These are phyloP conservation scores for Ricinus communis DNA, from an alignment of 345 rosid species.

Conservation along the genomic window DNA sequence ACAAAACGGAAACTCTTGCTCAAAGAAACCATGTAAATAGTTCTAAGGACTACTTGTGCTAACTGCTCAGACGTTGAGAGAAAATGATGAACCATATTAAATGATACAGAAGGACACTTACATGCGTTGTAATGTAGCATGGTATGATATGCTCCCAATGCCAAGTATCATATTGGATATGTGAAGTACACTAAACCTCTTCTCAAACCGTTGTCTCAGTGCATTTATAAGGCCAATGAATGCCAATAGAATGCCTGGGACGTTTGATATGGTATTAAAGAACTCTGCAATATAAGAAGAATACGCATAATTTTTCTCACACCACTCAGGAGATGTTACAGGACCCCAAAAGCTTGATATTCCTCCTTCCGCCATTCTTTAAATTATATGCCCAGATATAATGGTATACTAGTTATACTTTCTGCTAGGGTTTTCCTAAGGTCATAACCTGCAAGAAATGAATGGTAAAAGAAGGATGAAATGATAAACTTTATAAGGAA, in stretches of 20 bases:
- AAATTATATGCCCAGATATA: conserved; percentile 10
- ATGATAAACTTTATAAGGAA: background rate
- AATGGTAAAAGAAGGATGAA: conserved; percentile 8
- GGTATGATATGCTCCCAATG: conserved; percentile 93
- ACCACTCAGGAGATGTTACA: conserved; percentile 81
- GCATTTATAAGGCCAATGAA: conserved; percentile 82
- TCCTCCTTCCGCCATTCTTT: conserved; percentile 72
- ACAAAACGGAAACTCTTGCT: background rate
- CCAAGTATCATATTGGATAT: conserved; percentile 85
- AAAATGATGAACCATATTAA: conserved; percentile 1
- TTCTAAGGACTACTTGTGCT: background rate
- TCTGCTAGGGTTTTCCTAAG: conserved; percentile 16
- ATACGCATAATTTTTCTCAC: conserved; percentile 74
- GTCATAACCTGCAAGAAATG: conserved; percentile 29
- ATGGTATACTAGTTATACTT: conserved; percentile 17
- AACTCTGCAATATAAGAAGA: conserved; percentile 91
- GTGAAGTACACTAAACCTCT: conserved; percentile 89
- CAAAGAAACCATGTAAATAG: background rate
- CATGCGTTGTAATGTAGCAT: conserved; percentile 75
- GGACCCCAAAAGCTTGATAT: conserved; percentile 93
- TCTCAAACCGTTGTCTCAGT: conserved; percentile 85
- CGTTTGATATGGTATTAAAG: conserved; percentile 74
- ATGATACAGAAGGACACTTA: conserved; percentile 37
- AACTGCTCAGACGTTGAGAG: background rate
- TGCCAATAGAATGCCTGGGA: conserved; percentile 79